phyloP scores from a whole-genome alignment of 371 early-diverging fungal species.

The Mucor circinelloides region DNA sequence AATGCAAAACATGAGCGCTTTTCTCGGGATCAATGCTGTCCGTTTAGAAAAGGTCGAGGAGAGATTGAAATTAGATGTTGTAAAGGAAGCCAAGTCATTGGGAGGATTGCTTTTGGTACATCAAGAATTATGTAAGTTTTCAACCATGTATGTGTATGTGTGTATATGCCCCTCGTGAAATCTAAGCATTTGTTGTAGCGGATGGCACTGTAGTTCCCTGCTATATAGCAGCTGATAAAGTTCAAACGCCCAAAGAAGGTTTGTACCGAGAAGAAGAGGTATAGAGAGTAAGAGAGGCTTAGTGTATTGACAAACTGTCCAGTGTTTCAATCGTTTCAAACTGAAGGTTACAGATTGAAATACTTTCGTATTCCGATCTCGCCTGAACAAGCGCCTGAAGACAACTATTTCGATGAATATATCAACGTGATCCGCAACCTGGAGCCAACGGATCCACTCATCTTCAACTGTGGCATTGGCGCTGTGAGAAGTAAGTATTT shows the following conservation, averaged over 20 bases:
- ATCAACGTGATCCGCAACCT: conserved; percentile 53
- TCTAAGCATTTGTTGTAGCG: conserved; percentile 27
- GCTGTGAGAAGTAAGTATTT: conserved; percentile 65
- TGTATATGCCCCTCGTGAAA: not conserved
- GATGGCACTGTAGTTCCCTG: conserved; percentile 63
- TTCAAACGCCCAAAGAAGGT: conserved; percentile 70
- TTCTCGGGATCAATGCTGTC: conserved; percentile 64
- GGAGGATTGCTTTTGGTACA: conserved; percentile 69
- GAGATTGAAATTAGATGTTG: conserved; percentile 68
- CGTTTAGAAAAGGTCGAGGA: conserved; percentile 75
- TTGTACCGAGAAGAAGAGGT: not conserved
- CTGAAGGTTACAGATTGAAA: conserved; percentile 49
- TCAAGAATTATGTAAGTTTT: conserved; percentile 60
- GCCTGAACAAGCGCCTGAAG: conserved; percentile 71
- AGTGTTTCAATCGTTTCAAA: conserved; percentile 57
- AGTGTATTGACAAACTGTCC: not conserved
- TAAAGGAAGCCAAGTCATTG: conserved; percentile 56
- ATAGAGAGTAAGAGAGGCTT: not conserved
- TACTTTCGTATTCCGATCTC: conserved; percentile 70
- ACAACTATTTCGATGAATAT: conserved; percentile 72
- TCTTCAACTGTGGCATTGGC: conserved; percentile 80
- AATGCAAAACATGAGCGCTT: conserved; percentile 67
- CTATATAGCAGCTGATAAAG: conserved; percentile 63
- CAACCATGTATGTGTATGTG: not conserved
- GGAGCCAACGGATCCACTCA: conserved; percentile 58